A percentile compares a stretch with the other conserved stretches of the same genome.
These are phyloP conservation scores for Thermochaetoides dissita DNA, from an alignment of 2,329 filamentous ascomycete species.

Conservation along the genomic window DNA sequence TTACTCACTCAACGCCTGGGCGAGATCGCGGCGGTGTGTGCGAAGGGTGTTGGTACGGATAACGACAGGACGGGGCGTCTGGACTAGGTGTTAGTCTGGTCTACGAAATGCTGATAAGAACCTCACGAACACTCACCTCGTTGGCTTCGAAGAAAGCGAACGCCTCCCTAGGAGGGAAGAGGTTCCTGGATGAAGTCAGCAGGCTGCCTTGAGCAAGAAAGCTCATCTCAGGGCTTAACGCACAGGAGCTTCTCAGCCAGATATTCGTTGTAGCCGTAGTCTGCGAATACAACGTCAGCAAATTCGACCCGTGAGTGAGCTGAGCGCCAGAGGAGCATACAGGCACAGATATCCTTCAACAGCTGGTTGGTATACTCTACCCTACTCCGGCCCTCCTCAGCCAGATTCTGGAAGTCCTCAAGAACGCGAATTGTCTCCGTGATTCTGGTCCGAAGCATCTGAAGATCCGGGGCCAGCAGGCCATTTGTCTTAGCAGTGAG, in stretches of 20 bases:
- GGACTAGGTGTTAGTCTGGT: neutral
- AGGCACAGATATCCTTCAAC: conserved; percentile 81
- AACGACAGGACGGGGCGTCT: conserved; percentile 65
- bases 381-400: conserved; percentile 66
- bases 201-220: neutral
- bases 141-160: conserved; percentile 99
- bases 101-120: too few species aligned
- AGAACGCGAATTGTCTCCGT: conserved; percentile 87
- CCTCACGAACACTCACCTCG: conserved; percentile 39
- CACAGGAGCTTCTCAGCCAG: conserved; percentile 85
- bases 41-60: conserved; percentile 94
- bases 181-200: conserved; percentile 29
- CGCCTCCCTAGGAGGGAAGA: conserved; percentile 86
- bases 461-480: conserved; percentile 73
- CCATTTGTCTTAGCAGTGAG: conserved; percentile 44
- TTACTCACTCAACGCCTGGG: conserved; percentile 58
- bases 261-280: conserved; percentile 91
- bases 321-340: conserved; percentile 3
- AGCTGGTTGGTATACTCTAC: conserved; percentile 80
- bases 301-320: neutral
- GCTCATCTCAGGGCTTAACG: neutral
- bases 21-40: conserved; percentile 62
- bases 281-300: conserved; percentile 1
- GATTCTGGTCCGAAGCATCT: conserved; percentile 75
- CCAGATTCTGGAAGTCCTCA: conserved; percentile 72